Evolutionary conservation across 2,329 filamentous ascomycete genomes (phyloP), one percentile per base, ranked within the genome.

Genomic region (Scolecobasidium constrictum): DNA sequence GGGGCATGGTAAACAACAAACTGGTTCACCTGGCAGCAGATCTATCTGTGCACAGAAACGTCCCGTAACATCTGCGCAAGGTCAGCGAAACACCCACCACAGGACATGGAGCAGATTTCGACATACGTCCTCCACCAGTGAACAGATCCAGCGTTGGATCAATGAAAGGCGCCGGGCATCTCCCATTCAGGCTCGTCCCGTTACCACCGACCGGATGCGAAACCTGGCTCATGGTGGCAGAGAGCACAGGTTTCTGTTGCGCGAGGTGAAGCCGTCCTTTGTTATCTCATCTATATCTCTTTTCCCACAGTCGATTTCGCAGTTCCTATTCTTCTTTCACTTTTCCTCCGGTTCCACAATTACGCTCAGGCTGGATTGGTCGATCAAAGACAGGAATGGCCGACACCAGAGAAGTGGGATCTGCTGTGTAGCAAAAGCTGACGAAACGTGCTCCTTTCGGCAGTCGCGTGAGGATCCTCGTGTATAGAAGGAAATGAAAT

Each of bases 1-100:
- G 22, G 92, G 92, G 60, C 92, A 98, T 47, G 92, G 92, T 45
- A 98, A 63, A 60, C 92, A 98, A 61, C 92, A 98, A 26, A 68
- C 69, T 4, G 78, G 52, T 26, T 68, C 68, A 9, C 64, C 60
- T 4, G 66, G 56, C 18, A 73, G 50, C 4, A 53, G 44, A 6
- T 60, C 49, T 7, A 73, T 51, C 0, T 58, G 51, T 36, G 75
- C 65, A 59, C 73, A 85, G 49, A 80, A 71, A 46, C 81, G 72
- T 45, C 73, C 74, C 35, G 57, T 55, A 26, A 71, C 54, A 52
- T 68, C 75, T 78, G 46, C n/a, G 22, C 21, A 16, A 46, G 26
- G 50, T 69, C 49, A 66, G 65, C 45, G 23, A 28, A 21, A 28
- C 20, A 6, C 48, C 22, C 7, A 22, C 26, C 13, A 42, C 20